Evolutionary conservation across 768 basidiomycete genomes (phyloP).

Genomic region (Hirschioporus abietinus): DNA sequence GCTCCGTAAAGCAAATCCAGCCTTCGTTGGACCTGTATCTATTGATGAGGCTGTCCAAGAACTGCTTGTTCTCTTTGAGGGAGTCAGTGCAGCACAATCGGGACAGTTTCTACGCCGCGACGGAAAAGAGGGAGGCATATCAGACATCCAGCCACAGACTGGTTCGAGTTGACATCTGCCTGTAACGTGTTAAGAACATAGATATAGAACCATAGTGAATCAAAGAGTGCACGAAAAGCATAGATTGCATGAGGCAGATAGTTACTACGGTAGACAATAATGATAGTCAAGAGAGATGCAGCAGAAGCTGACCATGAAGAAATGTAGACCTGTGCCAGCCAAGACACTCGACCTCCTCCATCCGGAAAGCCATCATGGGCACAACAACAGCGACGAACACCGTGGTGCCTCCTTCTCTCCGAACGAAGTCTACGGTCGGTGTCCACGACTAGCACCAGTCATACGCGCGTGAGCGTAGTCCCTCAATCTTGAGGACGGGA

Average conservation of each 20-base stretch:
- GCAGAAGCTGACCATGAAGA: not conserved
- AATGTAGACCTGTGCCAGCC: not conserved
- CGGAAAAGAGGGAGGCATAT: not conserved
- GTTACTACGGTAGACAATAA: not conserved
- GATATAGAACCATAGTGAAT: not conserved
- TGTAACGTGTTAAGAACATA: not conserved
- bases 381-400: not conserved
- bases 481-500: conserved; percentile 21
- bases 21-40: not conserved
- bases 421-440: not conserved
- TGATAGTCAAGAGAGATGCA: not conserved
- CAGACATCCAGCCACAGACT: not conserved
- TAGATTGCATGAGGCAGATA: not conserved
- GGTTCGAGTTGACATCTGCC: not conserved
- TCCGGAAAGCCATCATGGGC: not conserved
- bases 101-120: not conserved
- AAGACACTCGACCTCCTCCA: not conserved
- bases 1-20: not conserved
- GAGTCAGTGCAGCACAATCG: not conserved
- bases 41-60: not conserved
- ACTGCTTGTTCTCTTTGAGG: not conserved
- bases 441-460: not conserved
- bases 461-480: conserved; percentile 1
- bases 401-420: not conserved
- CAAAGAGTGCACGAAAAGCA: not conserved